Base-by-base conservation (phyloP, 768 basidiomycete genomes). In the Mycena albidolilacea region DNA sequence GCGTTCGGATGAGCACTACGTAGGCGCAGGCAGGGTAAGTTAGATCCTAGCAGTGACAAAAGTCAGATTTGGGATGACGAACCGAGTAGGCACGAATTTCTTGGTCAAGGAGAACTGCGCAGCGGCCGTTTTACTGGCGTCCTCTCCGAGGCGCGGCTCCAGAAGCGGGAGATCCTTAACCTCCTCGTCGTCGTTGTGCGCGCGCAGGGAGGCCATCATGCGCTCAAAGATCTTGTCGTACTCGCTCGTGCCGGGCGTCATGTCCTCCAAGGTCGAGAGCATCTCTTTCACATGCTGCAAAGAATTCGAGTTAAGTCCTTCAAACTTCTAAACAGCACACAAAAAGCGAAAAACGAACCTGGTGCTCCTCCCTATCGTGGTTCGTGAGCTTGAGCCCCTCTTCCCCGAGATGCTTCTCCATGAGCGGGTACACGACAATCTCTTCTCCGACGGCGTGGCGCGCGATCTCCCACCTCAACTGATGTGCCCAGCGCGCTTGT, bases 391-490 rank as follows among this genome's bases (percentile, higher is more conserved):
- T 66, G 58, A 79, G 78, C 5, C 90, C 91, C 73, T 88, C 77
- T 2, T 81, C 80, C 7, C 90, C 90, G 67, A 91, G 85, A 66
- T 88, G 82, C 70, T 86, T 82, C 76, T 91, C 90, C 84, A 91
- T 87, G 58, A 90, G 83, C 15, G 90, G 91, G 75, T 92, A 92
- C 0, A 91, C 87, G 46, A 92, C 83, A 48, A 91, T 85, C 78
- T 92, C 91, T 78, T 92, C 91, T 15, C 87, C 89, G 8, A 88
- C 86, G 5, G 90, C 88, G 70, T 91, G 90, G 0, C 89, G 85
- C 1, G 90, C 90, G 50, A 91, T 82, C 79, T 90, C 90, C 90
- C 90, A 91, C 14, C 81, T 84, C 7, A 91, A 81, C 77, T 90
- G 90, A 57, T 83, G 83, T 0, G 88, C 83, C 90, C 90, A 91